Evolutionary conservation across 2,329 filamentous ascomycete species (phyloP).

Genomic region (Aspergillus sp.): DNA sequence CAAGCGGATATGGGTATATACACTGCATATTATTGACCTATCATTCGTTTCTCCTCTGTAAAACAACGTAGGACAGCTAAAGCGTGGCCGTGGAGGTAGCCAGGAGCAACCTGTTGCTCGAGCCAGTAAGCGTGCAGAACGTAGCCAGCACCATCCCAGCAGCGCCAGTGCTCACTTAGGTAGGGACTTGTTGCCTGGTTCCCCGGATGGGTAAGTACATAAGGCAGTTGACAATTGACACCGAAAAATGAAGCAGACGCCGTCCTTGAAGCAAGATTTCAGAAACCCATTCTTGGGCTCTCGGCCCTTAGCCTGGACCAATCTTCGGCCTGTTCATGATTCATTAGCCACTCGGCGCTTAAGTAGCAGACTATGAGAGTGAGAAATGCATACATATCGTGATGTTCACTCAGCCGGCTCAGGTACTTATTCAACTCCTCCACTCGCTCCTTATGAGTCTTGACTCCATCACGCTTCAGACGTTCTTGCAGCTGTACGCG

Average conservation of each 20-base stretch:
- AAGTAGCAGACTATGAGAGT: not conserved
- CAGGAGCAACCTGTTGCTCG: conserved; percentile 11
- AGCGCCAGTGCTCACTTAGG: not conserved
- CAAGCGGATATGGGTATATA: conserved; percentile 27
- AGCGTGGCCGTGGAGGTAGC: conserved; percentile 19
- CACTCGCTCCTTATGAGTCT: conserved; percentile 95
- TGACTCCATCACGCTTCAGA: conserved; percentile 81
- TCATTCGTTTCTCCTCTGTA: conserved; percentile 11
- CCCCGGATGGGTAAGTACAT: conserved; percentile 2
- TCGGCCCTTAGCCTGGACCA: conserved; percentile 43
- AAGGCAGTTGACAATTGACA: not conserved
- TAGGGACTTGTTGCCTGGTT: not conserved
- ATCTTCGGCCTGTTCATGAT: conserved; percentile 41
- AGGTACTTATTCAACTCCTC: conserved; percentile 95
- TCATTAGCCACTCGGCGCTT: conserved; percentile 1
- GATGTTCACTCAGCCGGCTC: conserved; percentile 90
- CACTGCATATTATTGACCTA: conserved; percentile 23
- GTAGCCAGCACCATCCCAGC: conserved; percentile 22
- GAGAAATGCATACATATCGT: conserved; percentile 75
- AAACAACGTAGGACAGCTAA: conserved; percentile 7
- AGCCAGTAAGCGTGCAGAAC: conserved; percentile 24
- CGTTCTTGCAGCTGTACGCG: conserved; percentile 73
- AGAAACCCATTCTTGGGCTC: not conserved
- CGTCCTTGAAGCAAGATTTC: not conserved
- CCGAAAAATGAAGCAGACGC: not conserved